Percentiles rank a stretch among this genome's conserved stretches.
Conservation (phyloP, 352 stramenopile species). For the Pythium plurisporium region DNA sequence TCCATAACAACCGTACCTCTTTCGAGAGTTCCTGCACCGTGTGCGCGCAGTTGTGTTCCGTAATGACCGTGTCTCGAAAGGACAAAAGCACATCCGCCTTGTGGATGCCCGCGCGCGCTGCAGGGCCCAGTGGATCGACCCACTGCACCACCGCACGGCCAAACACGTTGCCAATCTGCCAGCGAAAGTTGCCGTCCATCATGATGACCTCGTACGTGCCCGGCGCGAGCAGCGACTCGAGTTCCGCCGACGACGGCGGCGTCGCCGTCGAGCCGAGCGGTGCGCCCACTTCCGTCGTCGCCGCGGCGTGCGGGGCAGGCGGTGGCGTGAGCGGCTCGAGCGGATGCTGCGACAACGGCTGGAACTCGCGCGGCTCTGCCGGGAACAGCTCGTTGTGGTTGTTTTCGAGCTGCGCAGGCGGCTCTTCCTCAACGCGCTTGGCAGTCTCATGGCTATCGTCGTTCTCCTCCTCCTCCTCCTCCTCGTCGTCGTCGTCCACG, state of each 20-base stretch:
- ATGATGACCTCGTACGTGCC: constrained; percentile 84
- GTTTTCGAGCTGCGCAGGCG: no score
- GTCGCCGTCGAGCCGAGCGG: constrained; percentile 16
- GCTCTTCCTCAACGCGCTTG: no score
- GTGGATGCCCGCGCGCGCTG: constrained; percentile 64
- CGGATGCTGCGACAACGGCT: constrained; percentile 45
- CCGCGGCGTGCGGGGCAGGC: constrained; percentile 1
- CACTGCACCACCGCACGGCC: constrained; percentile 76
- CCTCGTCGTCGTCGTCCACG: constrained; percentile 31
- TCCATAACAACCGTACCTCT: constrained; percentile 36
- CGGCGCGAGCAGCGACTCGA: constrained; percentile 47
- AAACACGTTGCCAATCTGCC: constrained; percentile 84
- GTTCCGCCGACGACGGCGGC: constrained; percentile 26
- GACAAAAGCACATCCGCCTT: constrained; percentile 82
- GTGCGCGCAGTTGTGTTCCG: constrained; percentile 67
- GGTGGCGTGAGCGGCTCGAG: constrained; percentile 49
- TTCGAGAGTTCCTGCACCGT: constrained; percentile 77
- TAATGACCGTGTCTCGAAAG: constrained; percentile 69
- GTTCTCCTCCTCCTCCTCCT: constrained; percentile 29
- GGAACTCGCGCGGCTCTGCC: constrained; percentile 35
- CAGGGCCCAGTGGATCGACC: constrained; percentile 60
- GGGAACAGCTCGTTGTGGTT: constrained; percentile 25
- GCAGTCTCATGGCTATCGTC: constrained; percentile 16
- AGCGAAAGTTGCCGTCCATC: constrained; percentile 64
- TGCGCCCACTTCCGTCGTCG: background rate